Conservation (phyloP, 2,329 filamentous ascomycete species). For the Podosphaera leucotricha region DNA sequence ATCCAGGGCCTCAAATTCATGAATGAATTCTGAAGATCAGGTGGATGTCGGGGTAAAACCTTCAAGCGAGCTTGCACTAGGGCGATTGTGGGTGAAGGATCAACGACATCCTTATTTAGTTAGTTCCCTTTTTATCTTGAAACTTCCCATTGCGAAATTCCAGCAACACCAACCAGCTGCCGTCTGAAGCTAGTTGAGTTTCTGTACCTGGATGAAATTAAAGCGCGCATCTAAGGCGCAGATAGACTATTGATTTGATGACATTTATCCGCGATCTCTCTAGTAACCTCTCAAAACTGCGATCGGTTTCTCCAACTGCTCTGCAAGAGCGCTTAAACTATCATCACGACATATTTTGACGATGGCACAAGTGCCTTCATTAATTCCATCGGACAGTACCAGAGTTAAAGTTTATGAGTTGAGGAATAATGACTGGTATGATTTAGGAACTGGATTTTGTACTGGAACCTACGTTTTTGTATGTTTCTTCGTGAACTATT, state of each 20-base stretch:
- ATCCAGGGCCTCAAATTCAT: not conserved
- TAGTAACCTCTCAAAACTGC: conserved; percentile 35
- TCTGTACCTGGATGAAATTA: not conserved
- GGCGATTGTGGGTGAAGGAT: not conserved
- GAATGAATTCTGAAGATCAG: not conserved
- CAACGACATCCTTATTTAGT: not conserved
- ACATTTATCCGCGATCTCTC: conserved; percentile 23
- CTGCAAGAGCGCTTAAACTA: conserved; percentile 25
- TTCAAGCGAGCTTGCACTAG: not conserved
- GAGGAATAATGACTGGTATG: conserved; percentile 97
- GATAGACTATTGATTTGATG: not conserved
- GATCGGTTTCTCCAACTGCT: conserved; percentile 27
- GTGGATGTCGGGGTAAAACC: not conserved
- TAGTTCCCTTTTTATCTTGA: not conserved
- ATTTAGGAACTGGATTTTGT: conserved; percentile 90
- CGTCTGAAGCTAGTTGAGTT: not conserved
- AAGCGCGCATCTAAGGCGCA: not conserved
- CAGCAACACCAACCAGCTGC: not conserved
- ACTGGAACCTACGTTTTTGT: conserved; percentile 27
- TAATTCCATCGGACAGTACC: conserved; percentile 34
- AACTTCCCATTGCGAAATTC: not conserved
- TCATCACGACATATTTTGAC: conserved; percentile 34
- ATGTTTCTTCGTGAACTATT: conserved; percentile 4
- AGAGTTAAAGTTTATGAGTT: conserved; percentile 98
- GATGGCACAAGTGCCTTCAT: conserved; percentile 50